Conservation (phyloP, 2,329 filamentous ascomycete genomes). For the Fusarium hainanense region DNA sequence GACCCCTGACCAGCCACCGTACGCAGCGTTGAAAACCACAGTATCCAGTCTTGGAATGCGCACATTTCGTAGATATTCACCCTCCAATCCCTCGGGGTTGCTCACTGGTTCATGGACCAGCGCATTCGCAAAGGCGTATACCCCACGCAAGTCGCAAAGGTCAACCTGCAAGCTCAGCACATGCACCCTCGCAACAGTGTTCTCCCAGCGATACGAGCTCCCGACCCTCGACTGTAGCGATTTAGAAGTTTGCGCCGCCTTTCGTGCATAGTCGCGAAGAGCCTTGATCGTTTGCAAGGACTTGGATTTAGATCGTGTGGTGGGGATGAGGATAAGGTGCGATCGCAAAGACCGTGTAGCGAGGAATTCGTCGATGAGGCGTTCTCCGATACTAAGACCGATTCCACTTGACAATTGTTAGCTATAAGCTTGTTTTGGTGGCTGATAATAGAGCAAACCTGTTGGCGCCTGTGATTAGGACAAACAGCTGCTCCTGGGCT, state of each 20-base stretch:
- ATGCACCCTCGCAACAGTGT: constrained; percentile 64
- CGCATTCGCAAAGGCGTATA: constrained; percentile 61
- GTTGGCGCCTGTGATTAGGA: constrained; percentile 87
- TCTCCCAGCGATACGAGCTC: constrained; percentile 49
- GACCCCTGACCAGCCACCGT: constrained; percentile 86
- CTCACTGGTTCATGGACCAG: constrained; percentile 59
- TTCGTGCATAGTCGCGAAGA: constrained; percentile 69
- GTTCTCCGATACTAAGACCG: constrained; percentile 83
- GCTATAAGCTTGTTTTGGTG: not conserved
- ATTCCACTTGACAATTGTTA: constrained; percentile 72
- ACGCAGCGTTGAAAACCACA: constrained; percentile 87
- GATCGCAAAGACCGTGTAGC: constrained; percentile 71
- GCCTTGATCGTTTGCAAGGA: constrained; percentile 75
- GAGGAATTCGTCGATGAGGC: constrained; percentile 91
- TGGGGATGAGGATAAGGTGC: constrained; percentile 83
- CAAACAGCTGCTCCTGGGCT: constrained; percentile 63
- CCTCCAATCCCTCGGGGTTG: constrained; percentile 56
- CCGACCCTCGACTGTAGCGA: constrained; percentile 54
- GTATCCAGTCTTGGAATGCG: constrained; percentile 78
- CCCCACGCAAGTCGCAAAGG: constrained; percentile 66
- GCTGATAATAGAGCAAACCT: constrained; percentile 64
- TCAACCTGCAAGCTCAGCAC: constrained; percentile 69
- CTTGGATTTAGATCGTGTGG: constrained; percentile 81
- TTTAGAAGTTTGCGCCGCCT: constrained; percentile 54
- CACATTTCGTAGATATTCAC: constrained; percentile 56